Evolutionary conservation across 2,329 filamentous ascomycete species (phyloP).

Genomic region (Colletotrichum sp.): DNA sequence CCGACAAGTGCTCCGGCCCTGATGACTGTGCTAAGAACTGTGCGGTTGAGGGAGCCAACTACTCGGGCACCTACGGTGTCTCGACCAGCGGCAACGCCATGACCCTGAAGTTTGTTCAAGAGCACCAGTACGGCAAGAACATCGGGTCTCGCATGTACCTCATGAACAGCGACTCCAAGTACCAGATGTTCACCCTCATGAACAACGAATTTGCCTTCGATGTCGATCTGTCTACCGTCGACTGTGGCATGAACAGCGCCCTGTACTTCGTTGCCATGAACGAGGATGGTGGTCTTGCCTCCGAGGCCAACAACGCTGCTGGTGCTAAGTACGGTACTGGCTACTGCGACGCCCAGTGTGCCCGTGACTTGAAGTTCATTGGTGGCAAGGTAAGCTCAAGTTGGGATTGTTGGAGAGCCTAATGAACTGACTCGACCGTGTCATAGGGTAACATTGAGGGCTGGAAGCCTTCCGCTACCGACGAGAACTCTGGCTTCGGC

Average conservation of each 20-base stretch:
- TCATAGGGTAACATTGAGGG: conserved; percentile 26
- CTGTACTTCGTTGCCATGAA: conserved; percentile 52
- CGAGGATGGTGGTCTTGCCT: conserved; percentile 52
- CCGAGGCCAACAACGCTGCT: conserved; percentile 47
- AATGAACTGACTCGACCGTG: background rate
- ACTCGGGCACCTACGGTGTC: conserved; percentile 47
- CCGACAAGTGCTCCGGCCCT: conserved; percentile 35
- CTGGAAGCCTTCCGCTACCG: conserved; percentile 25
- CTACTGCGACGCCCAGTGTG: conserved; percentile 55
- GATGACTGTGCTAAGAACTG: conserved; percentile 42
- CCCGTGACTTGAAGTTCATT: conserved; percentile 55
- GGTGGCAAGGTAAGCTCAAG: conserved; percentile 39
- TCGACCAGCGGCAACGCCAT: conserved; percentile 47
- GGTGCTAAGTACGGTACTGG: conserved; percentile 62
- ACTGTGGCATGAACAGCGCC: conserved; percentile 67
- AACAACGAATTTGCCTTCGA: conserved; percentile 69
- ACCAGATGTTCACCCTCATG: conserved; percentile 61
- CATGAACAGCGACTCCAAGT: conserved; percentile 56
- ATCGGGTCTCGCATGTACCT: conserved; percentile 57
- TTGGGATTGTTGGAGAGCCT: no score
- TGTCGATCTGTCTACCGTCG: conserved; percentile 66
- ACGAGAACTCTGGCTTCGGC: conserved; percentile 26
- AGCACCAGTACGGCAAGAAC: conserved; percentile 39
- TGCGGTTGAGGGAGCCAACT: conserved; percentile 49
- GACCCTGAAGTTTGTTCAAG: conserved; percentile 54